Percentiles rank a stretch among this genome's conserved stretches.
Conservation (phyloP, 805 yeast species). For the Kodamaea kakaduensis region DNA sequence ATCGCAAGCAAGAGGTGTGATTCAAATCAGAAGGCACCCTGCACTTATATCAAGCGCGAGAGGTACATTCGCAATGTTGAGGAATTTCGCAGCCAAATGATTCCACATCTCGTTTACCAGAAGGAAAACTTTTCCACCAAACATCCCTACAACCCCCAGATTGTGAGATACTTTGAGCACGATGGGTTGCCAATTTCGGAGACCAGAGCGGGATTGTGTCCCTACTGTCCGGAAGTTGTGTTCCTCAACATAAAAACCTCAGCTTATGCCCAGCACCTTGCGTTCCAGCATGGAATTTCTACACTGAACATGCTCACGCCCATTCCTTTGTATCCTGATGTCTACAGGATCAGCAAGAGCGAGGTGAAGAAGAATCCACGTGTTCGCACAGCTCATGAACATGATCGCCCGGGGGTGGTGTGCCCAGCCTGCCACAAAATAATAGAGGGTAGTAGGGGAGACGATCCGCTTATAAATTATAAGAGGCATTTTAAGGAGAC, state of each 20-base stretch:
- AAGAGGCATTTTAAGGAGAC: slow-evolving; percentile 9
- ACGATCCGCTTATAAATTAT: slow-evolving; percentile 13
- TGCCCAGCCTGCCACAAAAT: slow-evolving; percentile 28
- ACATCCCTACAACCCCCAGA: slow-evolving; percentile 9
- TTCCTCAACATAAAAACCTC: slow-evolving; percentile 32
- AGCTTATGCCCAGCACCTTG: slow-evolving; percentile 33
- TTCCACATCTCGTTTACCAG: slow-evolving; percentile 2
- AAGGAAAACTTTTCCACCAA: slow-evolving; percentile 3
- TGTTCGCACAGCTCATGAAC: slow-evolving; percentile 20
- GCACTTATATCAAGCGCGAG: slow-evolving; percentile 6
- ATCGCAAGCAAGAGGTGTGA: no score
- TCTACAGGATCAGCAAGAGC: slow-evolving; percentile 19
- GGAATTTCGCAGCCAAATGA: not conserved
- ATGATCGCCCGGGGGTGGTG: slow-evolving; percentile 23
- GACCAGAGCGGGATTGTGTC: slow-evolving; percentile 33
- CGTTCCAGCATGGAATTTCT: slow-evolving; percentile 31
- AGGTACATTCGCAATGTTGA: slow-evolving; percentile 3
- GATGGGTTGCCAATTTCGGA: slow-evolving; percentile 11
- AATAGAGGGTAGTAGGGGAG: slow-evolving; percentile 16
- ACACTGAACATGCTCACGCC: slow-evolving; percentile 29
- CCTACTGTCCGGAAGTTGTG: slow-evolving; percentile 26
- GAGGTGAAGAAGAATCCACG: slow-evolving; percentile 12
- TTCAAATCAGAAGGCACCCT: no score
- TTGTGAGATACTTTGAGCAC: slow-evolving; percentile 3
- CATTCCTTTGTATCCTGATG: slow-evolving; percentile 22